Evolutionary conservation across 1,139 yeast genomes (phyloP), one percentile per base, ranked within the genome.

Genomic region (Torulaspora pretoriensis): DNA sequence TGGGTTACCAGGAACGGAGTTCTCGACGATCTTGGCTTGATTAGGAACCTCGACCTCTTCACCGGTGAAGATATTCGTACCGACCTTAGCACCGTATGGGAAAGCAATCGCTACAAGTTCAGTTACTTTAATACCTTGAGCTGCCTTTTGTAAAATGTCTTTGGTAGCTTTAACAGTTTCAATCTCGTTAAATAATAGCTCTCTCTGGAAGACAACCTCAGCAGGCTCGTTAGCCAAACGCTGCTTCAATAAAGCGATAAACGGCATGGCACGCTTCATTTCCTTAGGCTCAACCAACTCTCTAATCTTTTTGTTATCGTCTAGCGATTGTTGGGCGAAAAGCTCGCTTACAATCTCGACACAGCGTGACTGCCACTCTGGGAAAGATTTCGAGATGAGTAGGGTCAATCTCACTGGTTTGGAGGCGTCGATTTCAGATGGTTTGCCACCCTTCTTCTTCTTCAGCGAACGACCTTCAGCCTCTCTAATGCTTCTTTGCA

Each of bases 181-280:
- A 35, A 77, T 70, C 71, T 94, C 98, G 63, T 83, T 75, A 65
- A 87, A 94, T 22, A 81, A 74, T 56, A 92, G 78, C 68, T 88
- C 83, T 69, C 97, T 79, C 73, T 87, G 81, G 72, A 92, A 88
- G 26, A 94, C 96, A 43, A 78, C 75, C 45, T 77, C 78, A 13
- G 95, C 81, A 28, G 81, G 70, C 62, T 84, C 92, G 42, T 71
- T 71, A 35, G 54, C 50, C 56, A 92, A 75, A 69, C 96, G 81
- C 63, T 82, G 85, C 68, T 92, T 88, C 67, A 92, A 73, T 55
- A 80, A 73, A 52, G 92, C 82, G 53, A 92, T 90, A 67, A 90
- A 92, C 49, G 97, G 97, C 98, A 94, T 92, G 51, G 96, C 97
- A 57, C 95, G 82, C 76, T 89, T 89, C 83, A 90, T 80, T 59